Evolutionary conservation across 352 stramenopile genomes (phyloP), one percentile per base, ranked within the genome.

Genomic region (Globisporangium orthogonon): DNA sequence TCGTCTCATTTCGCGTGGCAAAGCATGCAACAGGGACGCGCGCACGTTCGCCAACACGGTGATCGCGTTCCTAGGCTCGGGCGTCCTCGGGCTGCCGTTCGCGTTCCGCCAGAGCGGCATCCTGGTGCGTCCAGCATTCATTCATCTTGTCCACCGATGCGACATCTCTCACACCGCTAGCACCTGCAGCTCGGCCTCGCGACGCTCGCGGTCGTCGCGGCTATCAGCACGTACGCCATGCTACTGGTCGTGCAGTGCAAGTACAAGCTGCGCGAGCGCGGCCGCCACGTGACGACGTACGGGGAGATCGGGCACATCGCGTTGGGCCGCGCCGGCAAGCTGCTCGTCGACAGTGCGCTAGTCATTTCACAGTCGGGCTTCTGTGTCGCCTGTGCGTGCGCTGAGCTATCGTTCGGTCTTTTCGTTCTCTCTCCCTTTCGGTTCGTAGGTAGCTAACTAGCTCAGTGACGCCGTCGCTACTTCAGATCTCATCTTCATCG

Each of bases 1-100:
- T n/a, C 23, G 28, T 35, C 10, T 35, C 18, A 23, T 17, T 35
- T 35, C 13, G 28, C 10, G 0, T 13, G 5, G 37, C 54, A 30
- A 50, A 48, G 57, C 40, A 35, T 54, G 50, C 30, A 14, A 48
- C 50, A 84, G 74, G 7, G 78, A 89, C 57, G 44, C 71, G 14
- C 79, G 79, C 50, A 84, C 70, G 45, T 91, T 91, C 54, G 66
- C 71, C n/a, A 91, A 91, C 57, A 81, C 74, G 18, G 81, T 95
- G 56, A 97, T 98, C 62, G 87, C 83, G 15, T 98, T 98, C 71
- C 74, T 98, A 0, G 91, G 91, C 28, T 95, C 91, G 5, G 91
- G 91, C 31, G 80, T 97, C 10, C 69, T 98, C 23, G 91, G 89
- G 0, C 64, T 97, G 7, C 91, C 91, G 9, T 95, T 89, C 67